Conservation (phyloP, 2,329 filamentous ascomycete species). For the Xylaria sp. region DNA sequence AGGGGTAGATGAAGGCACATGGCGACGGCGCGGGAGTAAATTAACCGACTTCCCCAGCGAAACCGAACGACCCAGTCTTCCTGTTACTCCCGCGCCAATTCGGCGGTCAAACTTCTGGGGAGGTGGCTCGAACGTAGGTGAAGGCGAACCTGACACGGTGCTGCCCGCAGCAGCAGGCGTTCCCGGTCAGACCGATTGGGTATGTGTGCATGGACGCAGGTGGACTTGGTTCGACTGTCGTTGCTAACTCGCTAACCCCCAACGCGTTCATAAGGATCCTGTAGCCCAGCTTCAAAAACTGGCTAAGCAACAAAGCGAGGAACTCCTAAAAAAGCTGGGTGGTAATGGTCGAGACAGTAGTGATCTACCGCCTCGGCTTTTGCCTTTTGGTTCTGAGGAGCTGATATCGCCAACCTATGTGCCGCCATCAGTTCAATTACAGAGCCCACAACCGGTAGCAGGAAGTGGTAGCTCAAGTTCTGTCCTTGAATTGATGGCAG, state of each 20-base stretch:
- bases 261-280: slow-evolving; percentile 71
- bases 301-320: slow-evolving; percentile 72
- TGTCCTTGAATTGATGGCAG: slow-evolving; percentile 38
- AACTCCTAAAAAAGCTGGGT: slow-evolving; percentile 65
- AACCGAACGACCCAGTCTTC: slow-evolving; percentile 84
- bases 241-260: slow-evolving; percentile 67
- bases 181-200: slow-evolving; percentile 90
- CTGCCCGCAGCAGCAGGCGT: slow-evolving; percentile 85
- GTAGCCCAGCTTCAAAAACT: slow-evolving; percentile 75
- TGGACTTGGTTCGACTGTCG: slow-evolving; percentile 64
- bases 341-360: slow-evolving; percentile 51
- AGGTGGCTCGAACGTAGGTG: slow-evolving; percentile 55
- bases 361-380: slow-evolving; percentile 60
- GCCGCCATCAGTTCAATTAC: slow-evolving; percentile 52
- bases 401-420: slow-evolving; percentile 59
- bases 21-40: slow-evolving; percentile 63
- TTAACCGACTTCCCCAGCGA: slow-evolving; percentile 90
- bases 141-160: slow-evolving; percentile 64
- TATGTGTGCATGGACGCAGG: slow-evolving; percentile 74
- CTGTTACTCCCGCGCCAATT: slow-evolving; percentile 88
- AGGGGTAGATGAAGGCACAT: slow-evolving; percentile 50
- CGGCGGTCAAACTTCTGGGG: slow-evolving; percentile 76
- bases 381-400: slow-evolving; percentile 66
- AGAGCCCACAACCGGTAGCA: slow-evolving; percentile 59
- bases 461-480: slow-evolving; percentile 52